Evolutionary conservation across 192 early-diverging fungal genomes (phyloP).

Genomic region (Mortierella claussenii): DNA sequence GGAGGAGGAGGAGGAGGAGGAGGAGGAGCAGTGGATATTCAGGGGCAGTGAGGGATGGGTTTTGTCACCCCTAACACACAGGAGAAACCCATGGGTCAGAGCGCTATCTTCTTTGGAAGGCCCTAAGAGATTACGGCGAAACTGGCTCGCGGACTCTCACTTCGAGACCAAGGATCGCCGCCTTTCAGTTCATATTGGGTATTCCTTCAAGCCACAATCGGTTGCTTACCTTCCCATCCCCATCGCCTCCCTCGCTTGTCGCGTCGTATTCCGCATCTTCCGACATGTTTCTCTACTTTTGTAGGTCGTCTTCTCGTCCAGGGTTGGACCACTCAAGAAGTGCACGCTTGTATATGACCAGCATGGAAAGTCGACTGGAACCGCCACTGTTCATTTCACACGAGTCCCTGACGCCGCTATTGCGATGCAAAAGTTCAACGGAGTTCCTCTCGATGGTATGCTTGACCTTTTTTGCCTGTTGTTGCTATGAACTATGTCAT

Average conservation of each 20-base stretch:
- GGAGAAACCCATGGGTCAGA: background rate
- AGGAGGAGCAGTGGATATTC: background rate
- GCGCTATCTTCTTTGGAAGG: background rate
- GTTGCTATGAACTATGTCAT: background rate
- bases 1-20: too few relatives aligned
- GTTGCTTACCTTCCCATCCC: background rate
- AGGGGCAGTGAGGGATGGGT: background rate
- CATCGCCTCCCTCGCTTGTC: background rate
- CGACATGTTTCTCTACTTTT: background rate
- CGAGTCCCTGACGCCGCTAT: conserved; percentile 57
- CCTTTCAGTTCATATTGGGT: too few relatives aligned
- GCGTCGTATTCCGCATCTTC: background rate
- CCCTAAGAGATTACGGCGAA: too few relatives aligned
- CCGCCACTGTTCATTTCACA: conserved; percentile 57
- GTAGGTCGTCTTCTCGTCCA: conserved; percentile 52
- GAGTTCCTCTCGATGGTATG: conserved; percentile 60
- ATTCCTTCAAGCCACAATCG: conserved; percentile 1
- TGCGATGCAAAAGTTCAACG: conserved; percentile 60
- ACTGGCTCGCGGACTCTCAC: too few relatives aligned
- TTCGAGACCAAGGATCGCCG: too few relatives aligned
- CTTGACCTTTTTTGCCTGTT: background rate
- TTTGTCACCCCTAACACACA: conserved; percentile 1
- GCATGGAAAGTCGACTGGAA: conserved; percentile 61
- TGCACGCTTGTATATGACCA: conserved; percentile 64
- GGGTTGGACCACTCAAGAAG: conserved; percentile 61